Evolutionary conservation across 345 rosid species (phyloP), one percentile per base, ranked within the genome.

Genomic region (Limnanthes douglasii): DNA sequence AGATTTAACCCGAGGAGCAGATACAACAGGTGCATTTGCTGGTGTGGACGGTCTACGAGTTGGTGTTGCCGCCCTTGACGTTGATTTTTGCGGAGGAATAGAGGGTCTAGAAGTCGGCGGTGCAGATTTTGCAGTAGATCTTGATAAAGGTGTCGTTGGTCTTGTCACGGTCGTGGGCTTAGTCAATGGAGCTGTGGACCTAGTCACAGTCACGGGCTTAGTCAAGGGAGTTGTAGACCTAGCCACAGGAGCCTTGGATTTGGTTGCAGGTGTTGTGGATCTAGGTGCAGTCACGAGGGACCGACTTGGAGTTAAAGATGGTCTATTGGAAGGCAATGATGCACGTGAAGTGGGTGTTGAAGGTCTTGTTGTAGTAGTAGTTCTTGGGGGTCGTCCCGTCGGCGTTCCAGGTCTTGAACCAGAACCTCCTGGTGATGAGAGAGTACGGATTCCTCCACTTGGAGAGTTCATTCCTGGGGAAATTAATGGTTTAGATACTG

Each of bases 401-500:
- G 96, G 98, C 0, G 95, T 90, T 48, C 64, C 44, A 21, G 94
- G 94, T 69, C 98, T 78, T 44, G 95, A 84, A 42, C 94, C 90
- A 13, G 80, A 82, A 59, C 93, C 97, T 16, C 94, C 81, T 9
- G 98, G 77, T n/a, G 98, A 90, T 38, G 85, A 80, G 25, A 94
- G 95, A 60, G 95, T 70, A n/a, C 85, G 82, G 34, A 19, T 51
- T 25, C 75, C 73, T 40, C 68, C 47, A 46, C 54, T 54, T 5
- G 84, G 66, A 51, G 80, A 55, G 63, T 62, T 85, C 45, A 64
- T 40, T 40, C 90, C 94, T 42, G 88, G 74, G 25, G 94, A 81
- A 11, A 82, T 69, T 53, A 59, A 50, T 12, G 56, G 64, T 48
- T 80, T 92, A 54, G 69, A 80, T 4, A 85, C 70, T 43, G 60